Base-by-base conservation (phyloP, 2,329 filamentous ascomycete genomes). In the Verticillium alfalfae region DNA sequence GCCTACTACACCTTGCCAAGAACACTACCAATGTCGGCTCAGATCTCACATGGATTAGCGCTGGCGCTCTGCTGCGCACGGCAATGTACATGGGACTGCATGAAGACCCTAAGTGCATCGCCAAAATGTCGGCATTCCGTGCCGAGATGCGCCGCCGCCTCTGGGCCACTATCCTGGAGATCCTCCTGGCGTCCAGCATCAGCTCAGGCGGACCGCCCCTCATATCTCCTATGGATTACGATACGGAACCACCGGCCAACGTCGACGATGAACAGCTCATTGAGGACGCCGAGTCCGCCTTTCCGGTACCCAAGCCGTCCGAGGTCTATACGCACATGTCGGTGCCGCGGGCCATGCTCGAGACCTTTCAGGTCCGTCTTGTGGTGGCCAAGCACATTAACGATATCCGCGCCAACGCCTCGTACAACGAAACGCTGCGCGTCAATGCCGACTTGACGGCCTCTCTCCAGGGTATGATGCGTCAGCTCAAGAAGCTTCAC, bases 61-160 rank as follows among this genome's bases (percentile, higher is more conserved):
- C 78, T 0, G 84, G 84, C 0, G 70, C 75, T 0, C 64, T 86
- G 12, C 63, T 85, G n/a, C 75, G 84, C 12, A 79, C 77, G 8
- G 85, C 84, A 59, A 80, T 87, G 68, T 78, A 78, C 60, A 85
- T 86, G 77, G 84, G 85, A 3, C 73, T 87, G 6, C 84, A 88
- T 67, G 78, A 82, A 1, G 85, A 87, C 61, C 84, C 85, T 0
- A 75, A 73, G 36, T 72, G 78, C 61, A 76, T 86, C 4, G 75
- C 76, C 7, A 74, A 76, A 22, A 81, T 83, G 75, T 76, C 80
- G 2, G 67, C 72, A 0, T 77, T 82, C 39, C 75, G 78, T 22
- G 75, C 78, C 1, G 85, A 88, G 70, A 78, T 87, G 70, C 77
- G 84, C 2, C 75, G 84, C 4, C 75, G 84, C 2, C 67, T 87